These are phyloP conservation scores for Tagetes erecta DNA, from an alignment of 129 eudicot species.

Conservation along the genomic window DNA sequence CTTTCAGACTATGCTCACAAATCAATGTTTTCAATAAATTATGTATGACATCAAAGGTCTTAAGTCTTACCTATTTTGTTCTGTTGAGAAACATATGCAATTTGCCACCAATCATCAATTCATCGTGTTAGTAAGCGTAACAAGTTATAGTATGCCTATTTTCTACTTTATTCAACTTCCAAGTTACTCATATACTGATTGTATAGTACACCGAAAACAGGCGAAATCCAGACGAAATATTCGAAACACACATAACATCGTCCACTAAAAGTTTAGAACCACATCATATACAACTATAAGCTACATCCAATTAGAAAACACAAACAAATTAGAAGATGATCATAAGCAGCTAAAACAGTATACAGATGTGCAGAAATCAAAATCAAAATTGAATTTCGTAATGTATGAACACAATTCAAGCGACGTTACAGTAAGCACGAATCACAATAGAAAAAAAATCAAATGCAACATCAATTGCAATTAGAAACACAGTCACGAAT, in stretches of 20 bases:
- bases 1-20: background rate
- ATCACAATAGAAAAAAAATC: background rate
- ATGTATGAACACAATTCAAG: background rate
- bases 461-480: background rate
- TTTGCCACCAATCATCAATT: too few relatives aligned
- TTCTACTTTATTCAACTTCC: too few relatives aligned
- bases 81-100: too few relatives aligned
- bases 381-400: constrained; percentile 1
- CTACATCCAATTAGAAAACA: background rate
- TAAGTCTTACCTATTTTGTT: too few relatives aligned
- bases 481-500: background rate
- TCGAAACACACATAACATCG: background rate
- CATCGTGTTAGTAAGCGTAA: too few relatives aligned
- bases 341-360: background rate
- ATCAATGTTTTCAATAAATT: background rate
- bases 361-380: background rate
- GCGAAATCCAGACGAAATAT: background rate
- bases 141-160: too few relatives aligned
- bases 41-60: background rate
- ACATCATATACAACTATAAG: background rate
- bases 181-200: background rate
- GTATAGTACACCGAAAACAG: background rate
- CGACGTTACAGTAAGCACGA: background rate
- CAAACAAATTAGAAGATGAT: background rate
- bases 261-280: background rate